Percentiles rank a stretch among this genome's conserved stretches.
Evolutionary conservation across 495 filamentous ascomycete species (phyloP).

Genomic region (Talaromyces trachyspermus): DNA sequence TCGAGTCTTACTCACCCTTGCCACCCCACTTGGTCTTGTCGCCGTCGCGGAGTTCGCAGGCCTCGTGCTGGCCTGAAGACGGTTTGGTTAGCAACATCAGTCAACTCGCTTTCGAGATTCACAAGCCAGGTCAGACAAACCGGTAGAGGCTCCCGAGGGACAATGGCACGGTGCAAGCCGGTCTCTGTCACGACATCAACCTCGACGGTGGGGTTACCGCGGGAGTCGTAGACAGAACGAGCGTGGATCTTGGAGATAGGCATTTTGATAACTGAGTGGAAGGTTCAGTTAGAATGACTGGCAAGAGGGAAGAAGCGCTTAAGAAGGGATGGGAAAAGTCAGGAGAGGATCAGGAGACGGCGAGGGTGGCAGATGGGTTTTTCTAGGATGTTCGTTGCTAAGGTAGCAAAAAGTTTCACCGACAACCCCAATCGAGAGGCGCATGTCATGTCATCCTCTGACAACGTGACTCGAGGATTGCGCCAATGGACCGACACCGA

Average conservation of each 20-base stretch:
- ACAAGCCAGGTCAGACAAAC: too few species aligned
- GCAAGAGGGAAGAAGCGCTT: conserved; percentile 4
- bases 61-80: conserved; percentile 92
- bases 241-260: conserved; percentile 97
- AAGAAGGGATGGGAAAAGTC: conserved; percentile 15
- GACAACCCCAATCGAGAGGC: conserved; percentile 40
- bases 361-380: conserved; percentile 11
- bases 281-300: neutral
- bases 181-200: conserved; percentile 95
- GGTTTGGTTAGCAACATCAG: too few species aligned
- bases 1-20: conserved; percentile 57
- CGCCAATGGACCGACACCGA: conserved; percentile 2
- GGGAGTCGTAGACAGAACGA: conserved; percentile 98
- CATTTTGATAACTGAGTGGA: conserved; percentile 52
- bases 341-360: conserved; percentile 13
- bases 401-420: conserved; percentile 37
- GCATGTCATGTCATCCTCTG: too few species aligned
- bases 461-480: conserved; percentile 3
- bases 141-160: conserved; percentile 97
- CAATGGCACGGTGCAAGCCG: conserved; percentile 96
- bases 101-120: too few species aligned
- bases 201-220: conserved; percentile 93
- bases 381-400: conserved; percentile 13
- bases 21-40: conserved; percentile 96
- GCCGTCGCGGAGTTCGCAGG: conserved; percentile 96